Conservation (phyloP, 805 yeast genomes). For the Yamadazyma paraphyllophila region DNA sequence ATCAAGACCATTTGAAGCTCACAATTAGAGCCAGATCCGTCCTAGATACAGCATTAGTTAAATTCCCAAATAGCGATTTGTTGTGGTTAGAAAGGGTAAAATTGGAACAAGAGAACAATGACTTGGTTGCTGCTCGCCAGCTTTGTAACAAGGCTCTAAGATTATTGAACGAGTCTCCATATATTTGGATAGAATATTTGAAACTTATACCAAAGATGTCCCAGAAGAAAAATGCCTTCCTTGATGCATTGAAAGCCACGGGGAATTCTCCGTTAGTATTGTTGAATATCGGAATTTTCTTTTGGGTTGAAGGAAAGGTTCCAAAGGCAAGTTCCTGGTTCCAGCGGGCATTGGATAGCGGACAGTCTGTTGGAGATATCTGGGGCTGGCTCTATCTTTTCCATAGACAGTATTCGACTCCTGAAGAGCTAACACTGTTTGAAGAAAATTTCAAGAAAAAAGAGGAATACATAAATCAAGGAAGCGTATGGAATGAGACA, state of each 20-base stretch:
- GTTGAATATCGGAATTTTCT: constrained; percentile 60
- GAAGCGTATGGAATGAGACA: constrained; percentile 56
- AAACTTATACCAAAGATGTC: constrained; percentile 45
- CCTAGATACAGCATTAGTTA: constrained; percentile 62
- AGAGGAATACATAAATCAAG: constrained; percentile 56
- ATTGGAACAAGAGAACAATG: constrained; percentile 54
- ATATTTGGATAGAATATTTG: constrained; percentile 66
- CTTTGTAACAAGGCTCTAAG: constrained; percentile 59
- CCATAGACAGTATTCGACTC: constrained; percentile 35
- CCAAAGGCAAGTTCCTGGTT: constrained; percentile 72
- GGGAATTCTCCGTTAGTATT: constrained; percentile 59
- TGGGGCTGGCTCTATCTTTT: constrained; percentile 68
- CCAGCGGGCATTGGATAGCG: constrained; percentile 59
- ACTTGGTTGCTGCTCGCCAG: constrained; percentile 50
- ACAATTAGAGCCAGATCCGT: constrained; percentile 65
- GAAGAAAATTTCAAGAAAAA: constrained; percentile 29
- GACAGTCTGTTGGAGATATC: constrained; percentile 65
- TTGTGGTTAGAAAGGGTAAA: constrained; percentile 58
- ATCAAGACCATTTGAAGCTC: constrained; percentile 39
- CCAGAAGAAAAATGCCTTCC: constrained; percentile 54
- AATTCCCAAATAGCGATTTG: constrained; percentile 46
- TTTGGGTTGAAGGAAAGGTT: constrained; percentile 64
- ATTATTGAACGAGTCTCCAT: constrained; percentile 54
- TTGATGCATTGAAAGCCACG: constrained; percentile 70
- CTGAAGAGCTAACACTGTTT: constrained; percentile 36